Evolutionary conservation across 805 yeast genomes (phyloP).

Genomic region (Myxozyma nipponensis): DNA sequence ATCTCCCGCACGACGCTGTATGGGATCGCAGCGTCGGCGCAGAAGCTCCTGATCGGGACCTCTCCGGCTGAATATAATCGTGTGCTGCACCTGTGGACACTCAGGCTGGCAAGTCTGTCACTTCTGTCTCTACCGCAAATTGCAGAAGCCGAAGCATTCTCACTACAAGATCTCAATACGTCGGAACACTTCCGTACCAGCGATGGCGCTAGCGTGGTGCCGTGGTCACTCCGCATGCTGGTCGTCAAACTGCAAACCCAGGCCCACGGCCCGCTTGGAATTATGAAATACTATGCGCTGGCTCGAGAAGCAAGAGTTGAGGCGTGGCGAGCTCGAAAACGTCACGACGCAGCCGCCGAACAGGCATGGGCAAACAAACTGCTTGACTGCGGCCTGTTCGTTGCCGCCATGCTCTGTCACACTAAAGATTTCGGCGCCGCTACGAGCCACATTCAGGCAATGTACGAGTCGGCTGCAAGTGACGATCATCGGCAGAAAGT

Average conservation of each 20-base stretch:
- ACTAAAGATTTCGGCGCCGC: constrained; percentile 37
- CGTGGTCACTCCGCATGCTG: constrained; percentile 38
- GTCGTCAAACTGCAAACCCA: constrained; percentile 34
- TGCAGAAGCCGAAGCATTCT: constrained; percentile 35
- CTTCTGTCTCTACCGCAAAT: constrained; percentile 22
- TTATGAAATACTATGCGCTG: constrained; percentile 35
- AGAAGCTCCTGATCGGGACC: constrained; percentile 8
- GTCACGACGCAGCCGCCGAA: neutral
- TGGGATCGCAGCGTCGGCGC: constrained; percentile 12
- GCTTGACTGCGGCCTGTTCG: constrained; percentile 32
- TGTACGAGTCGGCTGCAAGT: constrained; percentile 8
- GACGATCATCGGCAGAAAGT: neutral
- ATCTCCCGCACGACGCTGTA: constrained; percentile 17
- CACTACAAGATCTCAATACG: constrained; percentile 32
- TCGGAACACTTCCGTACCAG: constrained; percentile 26
- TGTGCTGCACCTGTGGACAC: constrained; percentile 22
- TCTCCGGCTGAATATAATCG: constrained; percentile 14
- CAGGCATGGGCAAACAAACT: constrained; percentile 4
- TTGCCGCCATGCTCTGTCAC: constrained; percentile 36
- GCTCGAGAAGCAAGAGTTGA: constrained; percentile 37
- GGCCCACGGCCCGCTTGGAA: constrained; percentile 37
- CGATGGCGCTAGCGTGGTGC: constrained; percentile 28
- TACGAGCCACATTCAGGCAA: constrained; percentile 30
- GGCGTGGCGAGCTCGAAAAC: constrained; percentile 12
- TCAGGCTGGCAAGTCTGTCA: constrained; percentile 13